These are phyloP conservation scores for Phaeosphaeriaceae sp. DNA, from an alignment of 2,329 filamentous ascomycete species.

Conservation along the genomic window DNA sequence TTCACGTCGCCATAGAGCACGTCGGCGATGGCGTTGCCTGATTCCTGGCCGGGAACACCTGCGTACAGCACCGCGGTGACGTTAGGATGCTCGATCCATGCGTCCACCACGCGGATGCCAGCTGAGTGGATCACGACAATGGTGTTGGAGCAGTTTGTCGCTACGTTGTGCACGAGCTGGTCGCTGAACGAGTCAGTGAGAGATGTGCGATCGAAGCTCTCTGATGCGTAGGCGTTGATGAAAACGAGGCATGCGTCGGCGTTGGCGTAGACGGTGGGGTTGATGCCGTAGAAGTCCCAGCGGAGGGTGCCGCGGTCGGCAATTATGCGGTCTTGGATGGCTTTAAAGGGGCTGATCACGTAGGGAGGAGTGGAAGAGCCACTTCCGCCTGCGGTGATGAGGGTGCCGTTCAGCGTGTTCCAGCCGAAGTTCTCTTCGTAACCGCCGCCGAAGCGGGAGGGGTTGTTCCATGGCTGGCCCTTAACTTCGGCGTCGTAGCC, in stretches of 20 bases:
- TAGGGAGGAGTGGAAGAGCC: slow-evolving; percentile 50
- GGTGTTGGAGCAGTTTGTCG: slow-evolving; percentile 57
- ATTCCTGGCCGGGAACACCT: slow-evolving; percentile 80
- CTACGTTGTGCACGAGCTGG: slow-evolving; percentile 53
- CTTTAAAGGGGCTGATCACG: slow-evolving; percentile 51
- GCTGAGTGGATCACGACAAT: slow-evolving; percentile 55
- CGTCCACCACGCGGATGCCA: slow-evolving; percentile 72
- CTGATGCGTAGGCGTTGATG: slow-evolving; percentile 60
- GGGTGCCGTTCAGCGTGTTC: slow-evolving; percentile 51
- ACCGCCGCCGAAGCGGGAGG: slow-evolving; percentile 46
- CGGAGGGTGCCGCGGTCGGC: slow-evolving; percentile 40
- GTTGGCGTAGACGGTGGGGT: slow-evolving; percentile 37
- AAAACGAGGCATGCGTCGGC: slow-evolving; percentile 62
- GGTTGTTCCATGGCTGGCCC: slow-evolving; percentile 46
- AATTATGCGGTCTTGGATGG: slow-evolving; percentile 41
- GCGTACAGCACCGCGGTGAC: slow-evolving; percentile 84
- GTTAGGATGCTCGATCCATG: slow-evolving; percentile 77
- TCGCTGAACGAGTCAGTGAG: slow-evolving; percentile 31
- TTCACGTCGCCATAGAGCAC: slow-evolving; percentile 80
- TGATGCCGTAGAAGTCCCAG: slow-evolving; percentile 44
- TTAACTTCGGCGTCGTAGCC: slow-evolving; percentile 50
- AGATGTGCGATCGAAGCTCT: slow-evolving; percentile 32
- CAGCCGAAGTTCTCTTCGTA: slow-evolving; percentile 50
- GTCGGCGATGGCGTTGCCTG: slow-evolving; percentile 76
- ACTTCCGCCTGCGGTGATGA: slow-evolving; percentile 49